Conservation (phyloP, 345 rosid species). For the Syzygium jambos region DNA sequence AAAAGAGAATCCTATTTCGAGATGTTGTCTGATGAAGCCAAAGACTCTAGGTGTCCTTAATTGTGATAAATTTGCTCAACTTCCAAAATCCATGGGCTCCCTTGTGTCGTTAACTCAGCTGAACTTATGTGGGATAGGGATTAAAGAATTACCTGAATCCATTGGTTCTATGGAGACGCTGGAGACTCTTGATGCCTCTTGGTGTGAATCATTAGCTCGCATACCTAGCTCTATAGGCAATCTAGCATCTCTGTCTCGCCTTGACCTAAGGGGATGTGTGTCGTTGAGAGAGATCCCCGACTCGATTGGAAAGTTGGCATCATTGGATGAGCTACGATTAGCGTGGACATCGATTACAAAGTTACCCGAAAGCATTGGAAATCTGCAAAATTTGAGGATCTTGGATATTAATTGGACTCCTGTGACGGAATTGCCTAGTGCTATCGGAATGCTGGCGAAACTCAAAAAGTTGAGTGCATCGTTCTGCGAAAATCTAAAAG, state of each 20-base stretch:
- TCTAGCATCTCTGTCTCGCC: not conserved
- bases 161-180: not conserved
- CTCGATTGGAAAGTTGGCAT: not conserved
- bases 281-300: not conserved
- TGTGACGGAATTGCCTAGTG: not conserved
- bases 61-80: not conserved
- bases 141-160: not conserved
- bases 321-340: rapidly evolving
- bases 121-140: rapidly evolving
- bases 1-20: too few relatives aligned
- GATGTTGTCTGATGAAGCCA: too few relatives aligned
- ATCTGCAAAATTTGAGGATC: not conserved
- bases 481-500: rapidly evolving
- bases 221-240: not conserved
- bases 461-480: not conserved
- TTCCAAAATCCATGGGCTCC: not conserved
- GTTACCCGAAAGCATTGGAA: not conserved
- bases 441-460: not conserved
- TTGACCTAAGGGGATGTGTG: rapidly evolving
- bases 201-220: rapidly evolving
- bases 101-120: not conserved
- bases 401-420: rapidly evolving
- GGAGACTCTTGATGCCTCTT: rapidly evolving
- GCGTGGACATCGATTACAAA: rapidly evolving
- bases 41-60: too few relatives aligned